Percentiles rank a stretch among this genome's conserved stretches.
Conservation (phyloP, 2,329 filamentous ascomycete species). For the Periconia sp. region DNA sequence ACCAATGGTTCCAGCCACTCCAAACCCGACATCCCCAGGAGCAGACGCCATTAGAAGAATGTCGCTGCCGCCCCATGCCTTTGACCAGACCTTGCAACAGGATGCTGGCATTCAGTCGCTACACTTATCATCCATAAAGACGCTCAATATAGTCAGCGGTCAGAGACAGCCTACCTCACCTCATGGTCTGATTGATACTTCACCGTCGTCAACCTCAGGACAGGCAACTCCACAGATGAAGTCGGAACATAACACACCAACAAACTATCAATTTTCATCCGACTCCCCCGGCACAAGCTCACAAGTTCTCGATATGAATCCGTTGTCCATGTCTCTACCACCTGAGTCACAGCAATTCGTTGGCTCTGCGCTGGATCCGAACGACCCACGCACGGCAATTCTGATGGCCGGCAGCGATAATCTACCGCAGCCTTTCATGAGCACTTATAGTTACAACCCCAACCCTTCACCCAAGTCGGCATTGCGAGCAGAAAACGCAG, state of each 20-base stretch:
- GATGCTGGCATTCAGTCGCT: slow-evolving; percentile 17
- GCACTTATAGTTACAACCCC: slow-evolving; percentile 55
- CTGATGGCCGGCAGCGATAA: slow-evolving; percentile 55
- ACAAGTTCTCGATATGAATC: slow-evolving; percentile 45
- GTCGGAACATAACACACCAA: slow-evolving; percentile 22
- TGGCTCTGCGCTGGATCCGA: slow-evolving; percentile 52
- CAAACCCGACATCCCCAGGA: slow-evolving; percentile 23
- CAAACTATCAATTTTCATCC: slow-evolving; percentile 7
- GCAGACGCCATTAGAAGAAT: slow-evolving; percentile 46
- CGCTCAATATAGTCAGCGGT: no score
- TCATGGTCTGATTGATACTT: slow-evolving; percentile 12
- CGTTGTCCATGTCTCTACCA: slow-evolving; percentile 58
- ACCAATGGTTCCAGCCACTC: slow-evolving; percentile 22
- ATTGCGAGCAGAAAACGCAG: slow-evolving; percentile 9
- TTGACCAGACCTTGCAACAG: slow-evolving; percentile 24
- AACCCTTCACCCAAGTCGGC: slow-evolving; percentile 43
- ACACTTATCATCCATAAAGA: slow-evolving; percentile 27
- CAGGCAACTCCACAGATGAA: slow-evolving; percentile 28
- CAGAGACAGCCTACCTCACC: slow-evolving; percentile 34
- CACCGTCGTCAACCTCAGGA: slow-evolving; percentile 26
- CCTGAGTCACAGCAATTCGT: slow-evolving; percentile 61
- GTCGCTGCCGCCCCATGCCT: slow-evolving; percentile 49
- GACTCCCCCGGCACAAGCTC: slow-evolving; percentile 26
- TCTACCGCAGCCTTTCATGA: slow-evolving; percentile 46
- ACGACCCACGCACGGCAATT: slow-evolving; percentile 52